Percentiles rank a stretch among this genome's conserved stretches.
Conservation (phyloP, 23 red algal genomes). For the Chondrus crispus region DNA sequence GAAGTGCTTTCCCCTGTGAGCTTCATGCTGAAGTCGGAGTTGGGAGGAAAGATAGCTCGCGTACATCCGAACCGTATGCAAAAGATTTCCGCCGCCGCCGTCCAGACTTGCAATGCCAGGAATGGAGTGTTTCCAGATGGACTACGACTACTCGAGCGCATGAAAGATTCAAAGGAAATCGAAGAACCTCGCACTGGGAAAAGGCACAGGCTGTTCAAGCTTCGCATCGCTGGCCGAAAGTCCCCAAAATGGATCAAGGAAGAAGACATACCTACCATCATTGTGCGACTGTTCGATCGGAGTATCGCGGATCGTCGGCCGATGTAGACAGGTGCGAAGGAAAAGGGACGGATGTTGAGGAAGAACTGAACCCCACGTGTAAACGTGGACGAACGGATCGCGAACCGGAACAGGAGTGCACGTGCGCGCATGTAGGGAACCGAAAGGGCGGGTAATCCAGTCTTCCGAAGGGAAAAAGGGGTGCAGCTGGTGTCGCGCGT, state of each 20-base stretch:
- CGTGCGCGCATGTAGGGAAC: too few relatives aligned
- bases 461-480: too few relatives aligned
- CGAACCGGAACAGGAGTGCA: too few relatives aligned
- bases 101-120: not conserved
- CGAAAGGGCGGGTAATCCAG: too few relatives aligned
- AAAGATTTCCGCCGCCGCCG: not conserved
- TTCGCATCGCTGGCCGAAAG: not conserved
- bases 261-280: not conserved
- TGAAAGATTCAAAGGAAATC: too few relatives aligned
- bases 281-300: not conserved
- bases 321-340: too few relatives aligned
- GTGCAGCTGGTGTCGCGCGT: too few relatives aligned
- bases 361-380: too few relatives aligned
- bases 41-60: not conserved
- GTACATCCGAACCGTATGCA: not conserved
- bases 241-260: not conserved
- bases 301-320: not conserved
- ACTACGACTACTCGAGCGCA: not conserved
- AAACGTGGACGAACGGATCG: too few relatives aligned
- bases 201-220: too few relatives aligned
- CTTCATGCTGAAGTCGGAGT: not conserved
- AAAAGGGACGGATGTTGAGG: too few relatives aligned
- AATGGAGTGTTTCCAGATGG: constrained; percentile 6
- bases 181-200: too few relatives aligned
- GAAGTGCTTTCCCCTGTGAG: not conserved